Base-by-base conservation (phyloP, 2,329 filamentous ascomycete genomes). In the Talaromyces verruculosus region DNA sequence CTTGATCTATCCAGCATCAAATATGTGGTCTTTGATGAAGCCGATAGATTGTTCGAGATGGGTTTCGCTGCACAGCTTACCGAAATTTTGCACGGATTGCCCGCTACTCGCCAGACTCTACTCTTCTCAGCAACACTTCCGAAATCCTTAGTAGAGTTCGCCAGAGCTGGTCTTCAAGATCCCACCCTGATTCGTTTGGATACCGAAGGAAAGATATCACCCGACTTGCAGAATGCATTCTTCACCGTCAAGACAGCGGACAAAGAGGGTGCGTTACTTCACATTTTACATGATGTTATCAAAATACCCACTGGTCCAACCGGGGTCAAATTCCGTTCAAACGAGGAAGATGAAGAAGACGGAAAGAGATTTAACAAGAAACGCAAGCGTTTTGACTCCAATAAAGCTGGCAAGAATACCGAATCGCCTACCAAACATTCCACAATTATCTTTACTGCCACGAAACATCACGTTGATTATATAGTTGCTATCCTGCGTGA, bases 381-480 rank as follows among this genome's bases (percentile, higher is more conserved):
- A 72, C 75, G 82, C 61, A 84, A 84, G 71, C 72, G 82, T 61
- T 80, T 80, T 5, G 80, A 84, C 28, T 80, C 83, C 5, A 84
- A 74, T 3, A 76, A 85, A 67, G 74, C 81, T 11, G 79, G 84
- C 2, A 84, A 84, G 41, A 80, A 81, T 37, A 87, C 83, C 49
- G 89, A 91, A 64, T 91, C 90, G 64, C 92, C 93, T 1, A 95
- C 93, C 0, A 86, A 91, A 67, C 89, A 97, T 76, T 97, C 95
- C 0, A 99, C 96, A 0, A 97, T 99, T 71, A 84, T 99, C 3
- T 99, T 99, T 74, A 88, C 92, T 0, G 91, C 94, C 1, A 98
- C 95, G 0, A 98, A 99, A 75, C 95, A 99, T 79, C 93, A 97
- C 74, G 95, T 99, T 62, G 96, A 99, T 72, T 99, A 98, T 74